These are phyloP conservation scores for Capronia americana DNA, from an alignment of 2,329 filamentous ascomycete genomes.

Conservation along the genomic window DNA sequence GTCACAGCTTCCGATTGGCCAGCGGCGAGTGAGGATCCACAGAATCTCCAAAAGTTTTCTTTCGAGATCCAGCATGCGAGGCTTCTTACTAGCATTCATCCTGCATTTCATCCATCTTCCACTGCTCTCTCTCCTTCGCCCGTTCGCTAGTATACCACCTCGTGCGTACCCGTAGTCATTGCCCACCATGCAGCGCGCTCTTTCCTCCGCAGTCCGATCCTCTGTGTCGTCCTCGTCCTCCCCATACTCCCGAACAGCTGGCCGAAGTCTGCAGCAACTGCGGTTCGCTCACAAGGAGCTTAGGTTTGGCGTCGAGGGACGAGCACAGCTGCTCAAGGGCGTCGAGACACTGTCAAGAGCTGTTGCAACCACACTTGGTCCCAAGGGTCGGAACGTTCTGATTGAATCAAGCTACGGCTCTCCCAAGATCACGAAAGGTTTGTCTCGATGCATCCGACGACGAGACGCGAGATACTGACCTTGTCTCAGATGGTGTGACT, in stretches of 20 bases:
- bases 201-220: slow-evolving; percentile 79
- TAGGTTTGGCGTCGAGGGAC: slow-evolving; percentile 95
- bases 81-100: slow-evolving; percentile 39
- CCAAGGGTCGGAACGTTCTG: slow-evolving; percentile 97
- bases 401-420: slow-evolving; percentile 99
- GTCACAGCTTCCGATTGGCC: not conserved
- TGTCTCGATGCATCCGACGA: slow-evolving; percentile 40
- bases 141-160: slow-evolving; percentile 38
- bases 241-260: slow-evolving; percentile 61
- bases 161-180: slow-evolving; percentile 39
- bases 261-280: slow-evolving; percentile 81
- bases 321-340: slow-evolving; percentile 86
- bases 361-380: slow-evolving; percentile 92
- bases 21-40: not conserved
- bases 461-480: slow-evolving; percentile 32
- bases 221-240: slow-evolving; percentile 73
- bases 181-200: slow-evolving; percentile 89
- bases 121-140: slow-evolving; percentile 33
- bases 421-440: slow-evolving; percentile 99
- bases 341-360: slow-evolving; percentile 97
- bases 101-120: slow-evolving; percentile 43
- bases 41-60: slow-evolving; percentile 40
- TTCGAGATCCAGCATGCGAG: slow-evolving; percentile 38
- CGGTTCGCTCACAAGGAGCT: slow-evolving; percentile 89
- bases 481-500: slow-evolving; percentile 75